phyloP scores from a whole-genome alignment of 306 rosid species.

The Cucurbita argyrosperma region DNA sequence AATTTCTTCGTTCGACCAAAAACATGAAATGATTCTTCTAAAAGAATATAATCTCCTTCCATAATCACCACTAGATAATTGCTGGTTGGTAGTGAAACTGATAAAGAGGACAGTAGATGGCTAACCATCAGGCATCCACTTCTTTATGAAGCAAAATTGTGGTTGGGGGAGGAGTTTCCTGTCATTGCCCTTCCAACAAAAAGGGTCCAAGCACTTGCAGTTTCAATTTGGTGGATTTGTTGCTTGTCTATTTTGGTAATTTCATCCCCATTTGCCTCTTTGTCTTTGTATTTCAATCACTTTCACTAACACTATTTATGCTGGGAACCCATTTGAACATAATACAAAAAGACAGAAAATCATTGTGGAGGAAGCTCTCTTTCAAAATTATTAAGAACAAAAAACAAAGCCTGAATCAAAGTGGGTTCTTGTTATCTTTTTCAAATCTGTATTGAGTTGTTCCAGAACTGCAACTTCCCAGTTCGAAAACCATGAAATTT shows the following conservation, averaged over 20 bases:
- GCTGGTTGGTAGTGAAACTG: background rate
- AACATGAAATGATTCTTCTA: background rate
- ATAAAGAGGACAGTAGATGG: background rate
- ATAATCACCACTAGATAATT: background rate
- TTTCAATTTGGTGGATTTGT: background rate
- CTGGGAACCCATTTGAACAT: background rate
- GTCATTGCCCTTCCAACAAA: background rate
- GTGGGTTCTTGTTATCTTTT: background rate
- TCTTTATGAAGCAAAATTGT: background rate
- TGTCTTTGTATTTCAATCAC: background rate
- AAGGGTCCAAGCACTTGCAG: slow-evolving; percentile 2
- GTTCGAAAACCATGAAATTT: background rate
- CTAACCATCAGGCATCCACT: background rate
- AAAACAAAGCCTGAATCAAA: background rate
- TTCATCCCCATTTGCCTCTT: background rate
- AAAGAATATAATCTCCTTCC: background rate
- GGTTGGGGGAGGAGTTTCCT: slow-evolving; percentile 1
- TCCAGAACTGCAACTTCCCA: background rate
- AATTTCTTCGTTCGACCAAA: background rate
- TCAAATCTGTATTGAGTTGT: background rate
- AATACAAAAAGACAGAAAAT: slow-evolving; percentile 9
- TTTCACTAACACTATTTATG: background rate
- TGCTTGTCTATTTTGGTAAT: background rate
- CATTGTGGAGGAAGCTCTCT: background rate
- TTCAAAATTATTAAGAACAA: background rate